Conservation (phyloP, 495 filamentous ascomycete genomes). For the Cenococcum geophilum region DNA sequence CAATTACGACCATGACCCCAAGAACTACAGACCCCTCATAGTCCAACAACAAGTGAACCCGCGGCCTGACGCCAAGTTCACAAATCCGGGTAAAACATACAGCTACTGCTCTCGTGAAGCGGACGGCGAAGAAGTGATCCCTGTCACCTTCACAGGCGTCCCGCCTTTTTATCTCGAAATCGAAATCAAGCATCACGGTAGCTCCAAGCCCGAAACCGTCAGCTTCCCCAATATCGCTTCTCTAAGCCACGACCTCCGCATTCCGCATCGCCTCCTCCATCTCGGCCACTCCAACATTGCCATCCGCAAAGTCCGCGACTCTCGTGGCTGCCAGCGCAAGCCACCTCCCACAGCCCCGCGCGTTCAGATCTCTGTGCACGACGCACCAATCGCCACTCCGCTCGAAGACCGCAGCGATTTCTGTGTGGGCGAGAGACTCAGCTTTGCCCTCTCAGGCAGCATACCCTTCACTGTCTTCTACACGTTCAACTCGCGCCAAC, state of each 20-base stretch:
- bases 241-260: slow-evolving; percentile 66
- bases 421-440: slow-evolving; percentile 90
- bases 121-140: slow-evolving; percentile 75
- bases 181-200: slow-evolving; percentile 83
- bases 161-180: slow-evolving; percentile 86
- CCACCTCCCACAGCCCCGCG: slow-evolving; percentile 51
- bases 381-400: slow-evolving; percentile 81
- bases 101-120: slow-evolving; percentile 84
- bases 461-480: slow-evolving; percentile 92
- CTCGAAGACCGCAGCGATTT: slow-evolving; percentile 84
- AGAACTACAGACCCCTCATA: slow-evolving; percentile 56
- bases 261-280: slow-evolving; percentile 74
- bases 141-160: slow-evolving; percentile 72
- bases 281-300: slow-evolving; percentile 79
- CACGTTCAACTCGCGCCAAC: slow-evolving; percentile 67
- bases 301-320: slow-evolving; percentile 82
- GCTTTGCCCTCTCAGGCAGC: slow-evolving; percentile 80
- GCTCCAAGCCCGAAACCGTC: slow-evolving; percentile 70
- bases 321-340: slow-evolving; percentile 71
- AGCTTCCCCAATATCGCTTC: slow-evolving; percentile 68
- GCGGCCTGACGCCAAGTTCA: slow-evolving; percentile 71
- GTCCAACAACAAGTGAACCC: slow-evolving; percentile 77
- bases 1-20: slow-evolving; percentile 68
- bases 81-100: slow-evolving; percentile 85
- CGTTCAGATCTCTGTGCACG: slow-evolving; percentile 81